These are phyloP conservation scores for Rutstroemia sp. DNA, from an alignment of 2,329 filamentous ascomycete genomes.

Conservation along the genomic window DNA sequence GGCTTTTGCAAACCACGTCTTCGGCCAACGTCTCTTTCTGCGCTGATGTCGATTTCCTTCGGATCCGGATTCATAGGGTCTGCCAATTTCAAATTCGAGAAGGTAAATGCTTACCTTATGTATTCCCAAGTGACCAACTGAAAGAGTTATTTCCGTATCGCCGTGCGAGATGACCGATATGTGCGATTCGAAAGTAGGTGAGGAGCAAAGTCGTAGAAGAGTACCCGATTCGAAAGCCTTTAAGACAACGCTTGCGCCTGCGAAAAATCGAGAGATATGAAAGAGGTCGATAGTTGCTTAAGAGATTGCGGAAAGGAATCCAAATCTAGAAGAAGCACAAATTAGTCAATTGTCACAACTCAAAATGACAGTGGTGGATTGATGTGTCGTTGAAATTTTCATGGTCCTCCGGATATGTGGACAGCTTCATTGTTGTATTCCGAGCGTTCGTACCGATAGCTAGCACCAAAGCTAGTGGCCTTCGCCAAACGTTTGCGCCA, in stretches of 20 bases:
- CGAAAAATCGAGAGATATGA: conserved; percentile 22
- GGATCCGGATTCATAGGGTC: conserved; percentile 9
- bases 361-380: neutral
- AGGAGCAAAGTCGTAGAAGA: conserved; percentile 14
- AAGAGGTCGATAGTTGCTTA: conserved; percentile 25
- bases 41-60: neutral
- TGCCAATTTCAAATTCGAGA: conserved; percentile 15
- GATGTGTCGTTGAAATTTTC: conserved; percentile 6
- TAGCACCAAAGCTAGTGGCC: conserved; percentile 16
- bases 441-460: conserved; percentile 26
- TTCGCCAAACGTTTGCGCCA: conserved; percentile 24
- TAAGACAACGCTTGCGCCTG: conserved; percentile 27
- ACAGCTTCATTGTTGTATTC: conserved; percentile 12
- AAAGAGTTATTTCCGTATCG: conserved; percentile 22
- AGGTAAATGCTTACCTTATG: conserved; percentile 23
- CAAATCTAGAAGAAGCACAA: conserved; percentile 23
- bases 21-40: neutral
- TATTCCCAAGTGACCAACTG: conserved; percentile 17
- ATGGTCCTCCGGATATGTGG: neutral
- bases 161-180: conserved; percentile 21
- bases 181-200: conserved; percentile 19
- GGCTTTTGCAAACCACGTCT: neutral
- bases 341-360: conserved; percentile 20
- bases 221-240: conserved; percentile 20
- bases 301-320: conserved; percentile 25